Evolutionary conservation across 768 basidiomycete species (phyloP).

Genomic region (Nidula microcarpa): DNA sequence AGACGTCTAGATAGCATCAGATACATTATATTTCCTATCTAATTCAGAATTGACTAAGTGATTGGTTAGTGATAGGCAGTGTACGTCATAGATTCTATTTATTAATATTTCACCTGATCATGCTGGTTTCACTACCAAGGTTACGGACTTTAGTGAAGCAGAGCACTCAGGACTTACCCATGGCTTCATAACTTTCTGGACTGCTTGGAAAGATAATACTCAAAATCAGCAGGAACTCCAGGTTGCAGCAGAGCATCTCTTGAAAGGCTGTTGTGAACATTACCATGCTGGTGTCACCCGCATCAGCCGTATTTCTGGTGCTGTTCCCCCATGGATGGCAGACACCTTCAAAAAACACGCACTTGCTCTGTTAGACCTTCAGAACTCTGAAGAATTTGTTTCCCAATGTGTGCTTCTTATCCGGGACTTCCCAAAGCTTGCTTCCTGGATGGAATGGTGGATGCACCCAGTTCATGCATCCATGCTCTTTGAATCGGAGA

Average conservation of each 20-base stretch:
- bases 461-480: slow-evolving; percentile 15
- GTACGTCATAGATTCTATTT: slow-evolving; percentile 6
- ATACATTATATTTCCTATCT: no score
- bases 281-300: slow-evolving; percentile 21
- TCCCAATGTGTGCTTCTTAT: slow-evolving; percentile 3
- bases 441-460: slow-evolving; percentile 31
- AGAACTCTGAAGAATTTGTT: slow-evolving; percentile 8
- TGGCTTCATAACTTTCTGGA: slow-evolving; percentile 22
- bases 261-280: slow-evolving; percentile 29
- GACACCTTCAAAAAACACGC: slow-evolving; percentile 13
- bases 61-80: no score
- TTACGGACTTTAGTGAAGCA: slow-evolving; percentile 31
- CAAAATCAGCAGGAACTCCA: slow-evolving; percentile 8
- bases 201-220: slow-evolving; percentile 1
- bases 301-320: slow-evolving; percentile 14
- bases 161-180: slow-evolving; percentile 21
- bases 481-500: slow-evolving; percentile 20
- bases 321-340: slow-evolving; percentile 12
- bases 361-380: slow-evolving; percentile 5
- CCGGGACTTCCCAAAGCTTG: slow-evolving; percentile 14
- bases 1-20: no score
- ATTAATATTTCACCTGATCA: not conserved
- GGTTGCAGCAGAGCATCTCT: slow-evolving; percentile 3
- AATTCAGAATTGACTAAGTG: no score
- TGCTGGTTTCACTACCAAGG: slow-evolving; percentile 10